Evolutionary conservation across 768 basidiomycete species (phyloP).

Genomic region (Termitomyces heimii): DNA sequence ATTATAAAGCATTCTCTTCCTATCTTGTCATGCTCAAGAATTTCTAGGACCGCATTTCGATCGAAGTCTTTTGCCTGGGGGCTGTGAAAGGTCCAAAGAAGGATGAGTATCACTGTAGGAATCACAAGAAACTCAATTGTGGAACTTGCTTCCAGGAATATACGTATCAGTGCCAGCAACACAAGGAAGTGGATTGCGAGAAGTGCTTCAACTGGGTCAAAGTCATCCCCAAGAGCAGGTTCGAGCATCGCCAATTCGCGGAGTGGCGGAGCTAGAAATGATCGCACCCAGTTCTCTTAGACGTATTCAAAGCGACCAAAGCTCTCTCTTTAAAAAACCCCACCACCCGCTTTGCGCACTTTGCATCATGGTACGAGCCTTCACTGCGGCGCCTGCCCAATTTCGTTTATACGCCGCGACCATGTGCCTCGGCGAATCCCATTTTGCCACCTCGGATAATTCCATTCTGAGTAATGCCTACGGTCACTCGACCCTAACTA

Average conservation of each 20-base stretch:
- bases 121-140: conserved; percentile 24
- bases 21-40: neutral
- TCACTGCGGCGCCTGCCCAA: neutral
- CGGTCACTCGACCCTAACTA: no score
- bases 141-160: conserved; percentile 19
- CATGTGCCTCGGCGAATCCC: neutral
- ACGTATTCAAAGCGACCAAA: neutral
- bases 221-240: conserved; percentile 10
- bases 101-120: conserved; percentile 19
- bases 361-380: no score
- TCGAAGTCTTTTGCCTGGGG: conserved; percentile 17
- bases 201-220: conserved; percentile 30
- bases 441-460: neutral
- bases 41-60: conserved; percentile 15
- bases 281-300: neutral
- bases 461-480: neutral
- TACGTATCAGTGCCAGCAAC: conserved; percentile 20
- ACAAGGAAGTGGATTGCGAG: conserved; percentile 22
- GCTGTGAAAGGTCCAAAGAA: conserved; percentile 10
- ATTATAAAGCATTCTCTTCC: neutral
- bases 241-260: neutral
- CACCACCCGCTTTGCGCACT: no score
- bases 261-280: neutral
- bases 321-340: no score
- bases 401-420: neutral